Conservation (phyloP, 2,329 filamentous ascomycete species). For the Penicillium freii region DNA sequence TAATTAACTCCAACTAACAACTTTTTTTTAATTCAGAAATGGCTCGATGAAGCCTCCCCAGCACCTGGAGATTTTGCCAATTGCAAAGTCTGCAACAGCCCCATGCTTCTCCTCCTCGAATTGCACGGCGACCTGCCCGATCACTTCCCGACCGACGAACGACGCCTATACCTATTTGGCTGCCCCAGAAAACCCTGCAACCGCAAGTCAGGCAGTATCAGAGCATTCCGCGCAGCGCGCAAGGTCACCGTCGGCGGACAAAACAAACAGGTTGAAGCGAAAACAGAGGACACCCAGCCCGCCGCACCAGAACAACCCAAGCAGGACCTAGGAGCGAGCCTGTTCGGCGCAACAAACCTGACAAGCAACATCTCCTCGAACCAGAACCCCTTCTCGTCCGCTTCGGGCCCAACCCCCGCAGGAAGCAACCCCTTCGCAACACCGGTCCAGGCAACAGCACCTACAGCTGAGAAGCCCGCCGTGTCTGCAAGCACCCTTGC, state of each 20-base stretch:
- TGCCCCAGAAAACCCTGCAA: slow-evolving; percentile 77
- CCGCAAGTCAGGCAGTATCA: slow-evolving; percentile 76
- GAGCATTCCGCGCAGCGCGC: slow-evolving; percentile 69
- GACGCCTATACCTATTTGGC: slow-evolving; percentile 81
- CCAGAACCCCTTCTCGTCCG: slow-evolving; percentile 56
- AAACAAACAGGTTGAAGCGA: slow-evolving; percentile 16
- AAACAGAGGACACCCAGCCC: slow-evolving; percentile 22
- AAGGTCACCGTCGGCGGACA: slow-evolving; percentile 38
- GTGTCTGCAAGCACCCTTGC: slow-evolving; percentile 62
- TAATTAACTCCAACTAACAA: slow-evolving; percentile 15
- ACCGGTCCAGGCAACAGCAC: slow-evolving; percentile 38
- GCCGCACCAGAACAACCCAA: slow-evolving; percentile 25
- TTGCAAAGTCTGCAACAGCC: slow-evolving; percentile 81
- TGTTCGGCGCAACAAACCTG: slow-evolving; percentile 56
- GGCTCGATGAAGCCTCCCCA: slow-evolving; percentile 70
- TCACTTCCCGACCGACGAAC: slow-evolving; percentile 79
- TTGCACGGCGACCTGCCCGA: slow-evolving; percentile 88
- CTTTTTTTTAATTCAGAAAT: slow-evolving; percentile 59
- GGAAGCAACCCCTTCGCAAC: slow-evolving; percentile 62
- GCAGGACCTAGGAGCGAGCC: slow-evolving; percentile 53
- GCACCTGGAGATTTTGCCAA: slow-evolving; percentile 75
- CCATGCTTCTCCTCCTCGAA: slow-evolving; percentile 83
- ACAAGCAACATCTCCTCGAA: slow-evolving; percentile 37
- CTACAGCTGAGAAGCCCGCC: slow-evolving; percentile 33
- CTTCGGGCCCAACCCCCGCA: slow-evolving; percentile 31